Evolutionary conservation across 495 filamentous ascomycete species (phyloP).

Genomic region (Lindgomyces ingoldianus): DNA sequence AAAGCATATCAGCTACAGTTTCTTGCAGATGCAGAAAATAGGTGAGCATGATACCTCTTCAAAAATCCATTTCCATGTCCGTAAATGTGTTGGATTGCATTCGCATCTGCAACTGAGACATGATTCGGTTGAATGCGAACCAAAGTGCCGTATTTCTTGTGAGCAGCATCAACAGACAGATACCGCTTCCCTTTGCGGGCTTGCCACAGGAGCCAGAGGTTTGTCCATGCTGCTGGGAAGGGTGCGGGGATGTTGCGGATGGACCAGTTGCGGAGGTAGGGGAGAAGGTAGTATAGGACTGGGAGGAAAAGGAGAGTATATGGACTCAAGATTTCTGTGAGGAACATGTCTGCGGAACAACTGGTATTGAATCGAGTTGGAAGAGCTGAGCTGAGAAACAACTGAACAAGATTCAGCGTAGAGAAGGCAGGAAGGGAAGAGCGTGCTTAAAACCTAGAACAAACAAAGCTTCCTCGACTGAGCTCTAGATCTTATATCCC

Average conservation of each 20-base stretch:
- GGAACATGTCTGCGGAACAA: too few species aligned
- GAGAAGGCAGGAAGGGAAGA: neutral
- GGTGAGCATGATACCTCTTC: conserved; percentile 49
- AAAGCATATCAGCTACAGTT: neutral
- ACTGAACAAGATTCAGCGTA: too few species aligned
- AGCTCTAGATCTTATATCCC: neutral
- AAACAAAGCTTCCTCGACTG: neutral
- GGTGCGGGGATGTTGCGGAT: conserved; percentile 69
- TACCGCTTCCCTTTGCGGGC: conserved; percentile 68
- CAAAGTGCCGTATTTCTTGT: conserved; percentile 67
- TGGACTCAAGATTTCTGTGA: conserved; percentile 58
- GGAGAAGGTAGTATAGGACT: conserved; percentile 64
- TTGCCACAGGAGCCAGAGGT: conserved; percentile 76
- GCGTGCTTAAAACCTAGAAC: neutral
- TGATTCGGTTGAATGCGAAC: conserved; percentile 63
- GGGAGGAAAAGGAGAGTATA: conserved; percentile 57
- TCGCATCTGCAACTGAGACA: conserved; percentile 60
- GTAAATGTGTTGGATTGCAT: conserved; percentile 59
- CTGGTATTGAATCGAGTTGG: too few species aligned
- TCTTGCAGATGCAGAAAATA: too few species aligned
- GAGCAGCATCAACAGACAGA: conserved; percentile 65
- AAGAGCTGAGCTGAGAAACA: too few species aligned
- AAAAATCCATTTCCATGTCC: conserved; percentile 52
- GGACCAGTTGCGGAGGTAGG: conserved; percentile 66
- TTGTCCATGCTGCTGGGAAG: conserved; percentile 68